Conservation (phyloP, 352 stramenopile species). For the Globisporangium megalacanthum region DNA sequence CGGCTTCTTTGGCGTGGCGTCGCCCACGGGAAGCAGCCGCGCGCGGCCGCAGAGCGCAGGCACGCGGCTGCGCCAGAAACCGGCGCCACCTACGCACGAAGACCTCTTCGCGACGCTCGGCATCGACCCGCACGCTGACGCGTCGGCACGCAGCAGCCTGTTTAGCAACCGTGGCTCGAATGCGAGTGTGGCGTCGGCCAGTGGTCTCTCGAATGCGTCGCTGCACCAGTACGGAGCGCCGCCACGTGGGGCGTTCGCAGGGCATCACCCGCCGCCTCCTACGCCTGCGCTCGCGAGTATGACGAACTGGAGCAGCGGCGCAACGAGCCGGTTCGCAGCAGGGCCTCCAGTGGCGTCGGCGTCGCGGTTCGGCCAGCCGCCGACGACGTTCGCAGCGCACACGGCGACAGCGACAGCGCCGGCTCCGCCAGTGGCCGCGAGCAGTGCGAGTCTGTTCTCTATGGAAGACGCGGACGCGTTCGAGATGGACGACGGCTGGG, state of each 20-base stretch:
- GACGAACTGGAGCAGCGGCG: constrained; percentile 14
- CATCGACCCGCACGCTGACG: constrained; percentile 29
- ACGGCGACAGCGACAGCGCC: constrained; percentile 5
- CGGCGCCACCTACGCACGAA: constrained; percentile 22
- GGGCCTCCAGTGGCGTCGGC: background rate
- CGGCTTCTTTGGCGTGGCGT: constrained; percentile 12
- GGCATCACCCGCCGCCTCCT: constrained; percentile 1
- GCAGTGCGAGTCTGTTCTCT: constrained; percentile 48
- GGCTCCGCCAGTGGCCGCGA: constrained; percentile 4
- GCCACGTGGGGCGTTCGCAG: constrained; percentile 3
- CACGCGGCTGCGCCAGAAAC: constrained; percentile 59
- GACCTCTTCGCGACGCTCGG: constrained; percentile 58
- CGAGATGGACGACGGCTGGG: constrained; percentile 62
- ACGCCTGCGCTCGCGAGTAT: constrained; percentile 3
- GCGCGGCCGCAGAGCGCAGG: constrained; percentile 44
- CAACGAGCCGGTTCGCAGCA: constrained; percentile 10
- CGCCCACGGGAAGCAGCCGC: constrained; percentile 5
- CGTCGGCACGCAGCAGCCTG: constrained; percentile 18
- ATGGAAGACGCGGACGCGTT: constrained; percentile 71
- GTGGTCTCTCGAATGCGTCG: constrained; percentile 10
- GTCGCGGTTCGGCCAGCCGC: background rate
- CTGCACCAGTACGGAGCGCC: constrained; percentile 10
- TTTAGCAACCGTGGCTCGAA: constrained; percentile 20
- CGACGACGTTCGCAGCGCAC: constrained; percentile 2
- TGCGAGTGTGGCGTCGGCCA: constrained; percentile 14